These are phyloP conservation scores for Suillus luteus DNA, from an alignment of 768 basidiomycete genomes.

Conservation along the genomic window DNA sequence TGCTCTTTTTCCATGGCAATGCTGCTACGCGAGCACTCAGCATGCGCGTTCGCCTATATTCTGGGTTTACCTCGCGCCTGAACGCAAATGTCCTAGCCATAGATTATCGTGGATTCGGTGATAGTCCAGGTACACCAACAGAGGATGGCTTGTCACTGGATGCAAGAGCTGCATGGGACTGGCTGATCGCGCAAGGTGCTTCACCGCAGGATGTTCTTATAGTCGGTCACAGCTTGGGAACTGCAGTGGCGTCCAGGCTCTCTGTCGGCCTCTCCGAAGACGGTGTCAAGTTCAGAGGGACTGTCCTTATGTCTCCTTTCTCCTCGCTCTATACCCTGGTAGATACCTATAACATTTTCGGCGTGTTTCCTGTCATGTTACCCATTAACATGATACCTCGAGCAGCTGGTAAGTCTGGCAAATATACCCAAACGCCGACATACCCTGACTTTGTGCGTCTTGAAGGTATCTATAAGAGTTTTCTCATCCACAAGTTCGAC, in stretches of 20 bases:
- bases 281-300: conserved; percentile 42
- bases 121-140: conserved; percentile 78
- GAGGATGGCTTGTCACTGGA: conserved; percentile 74
- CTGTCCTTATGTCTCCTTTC: conserved; percentile 59
- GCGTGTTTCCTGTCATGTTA: conserved; percentile 67
- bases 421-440: background rate
- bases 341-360: conserved; percentile 67
- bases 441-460: conserved; percentile 6
- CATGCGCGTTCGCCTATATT: conserved; percentile 70
- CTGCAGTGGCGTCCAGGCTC: conserved; percentile 66
- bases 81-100: conserved; percentile 78
- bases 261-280: conserved; percentile 50
- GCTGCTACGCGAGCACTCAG: conserved; percentile 73
- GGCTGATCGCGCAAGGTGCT: conserved; percentile 64
- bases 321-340: conserved; percentile 59
- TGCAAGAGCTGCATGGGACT: conserved; percentile 80
- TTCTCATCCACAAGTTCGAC: conserved; percentile 60
- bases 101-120: conserved; percentile 93
- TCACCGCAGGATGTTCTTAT: conserved; percentile 62
- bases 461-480: conserved; percentile 54
- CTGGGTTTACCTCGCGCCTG: conserved; percentile 63
- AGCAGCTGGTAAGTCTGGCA: conserved; percentile 54
- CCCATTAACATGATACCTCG: conserved; percentile 68
- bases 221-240: conserved; percentile 88
- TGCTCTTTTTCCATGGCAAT: conserved; percentile 95